Base-by-base conservation (phyloP, 495 filamentous ascomycete species). In the Trypethelium eluteriae region DNA sequence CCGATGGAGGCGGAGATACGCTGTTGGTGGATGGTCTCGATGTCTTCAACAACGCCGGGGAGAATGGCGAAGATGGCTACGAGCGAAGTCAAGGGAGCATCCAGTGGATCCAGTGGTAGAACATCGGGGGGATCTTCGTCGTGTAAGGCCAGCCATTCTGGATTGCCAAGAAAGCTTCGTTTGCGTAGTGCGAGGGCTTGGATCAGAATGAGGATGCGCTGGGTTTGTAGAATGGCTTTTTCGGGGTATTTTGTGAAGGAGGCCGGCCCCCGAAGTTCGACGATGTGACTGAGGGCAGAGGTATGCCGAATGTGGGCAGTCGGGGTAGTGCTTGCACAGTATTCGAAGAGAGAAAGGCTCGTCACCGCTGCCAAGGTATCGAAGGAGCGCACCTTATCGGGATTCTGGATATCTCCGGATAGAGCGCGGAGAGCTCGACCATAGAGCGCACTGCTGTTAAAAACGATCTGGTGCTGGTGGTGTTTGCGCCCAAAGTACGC, bases 141-240 rank as follows among this genome's bases (percentile, higher is more conserved):
- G 36, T 59, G 53, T 59, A 59, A 35, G 25, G 53, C 53, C 25
- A 59, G 53, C 53, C 53, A 59, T 36, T 59, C 53, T 36, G 25
- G 53, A 35, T 36, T 36, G 18, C 53, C 53, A 18, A 59, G 53
- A 14, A 59, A 59, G 14, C 25, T 59, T 14, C 53, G 11, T 32
- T 36, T 59, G 36, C 53, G 53, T 9, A 14, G 25, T 18, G 25
- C 53, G 4, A 36, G 34, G 14, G 53, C 53, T 36, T 59, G 53
- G 36, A 59, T 59, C 7, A 59, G 34, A 6, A 59, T 59, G 14
- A 59, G n/a, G 7, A 32, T 9, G 9, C 53, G 53, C 32, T 59
- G 53, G 32, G 53, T 7, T 14, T 59, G 53, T 36, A 59, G 53
- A 10, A 59, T 59, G 10, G 53, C 53, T 59, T 59, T 59, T 14